Base-by-base conservation (phyloP, 2,329 filamentous ascomycete species). In the Fusarium gaditjirri region DNA sequence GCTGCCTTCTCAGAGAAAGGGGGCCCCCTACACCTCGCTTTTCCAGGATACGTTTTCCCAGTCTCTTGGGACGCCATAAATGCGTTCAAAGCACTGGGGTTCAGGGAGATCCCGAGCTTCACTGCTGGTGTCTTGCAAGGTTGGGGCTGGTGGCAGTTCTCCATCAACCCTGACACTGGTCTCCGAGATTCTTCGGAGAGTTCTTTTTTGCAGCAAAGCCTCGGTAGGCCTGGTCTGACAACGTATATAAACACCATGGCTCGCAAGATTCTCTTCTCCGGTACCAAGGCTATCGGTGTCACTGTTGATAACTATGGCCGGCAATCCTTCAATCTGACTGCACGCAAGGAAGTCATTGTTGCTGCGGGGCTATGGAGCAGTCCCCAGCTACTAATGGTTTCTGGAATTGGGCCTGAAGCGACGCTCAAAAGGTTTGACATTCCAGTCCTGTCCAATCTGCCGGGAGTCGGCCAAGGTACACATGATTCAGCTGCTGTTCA, bases 121-220 rank as follows among this genome's bases (percentile, higher is more conserved):
- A 63, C 60, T 23, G 42, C 60, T 39, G 60, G 60, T 35, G 54
- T 50, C 16, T 43, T 63, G 16, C 60, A 59, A 27, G 55, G 55
- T 14, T 63, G 60, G 60, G 60, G 60, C 8, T 63, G 54, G 60
- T 63, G 60, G 60, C 60, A 63, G 25, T 63, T 63, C 38, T 63
- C 60, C 27, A 63, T 63, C 23, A 63, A 63, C 35, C 60, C 60
- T 11, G 53, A 63, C 3, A 63, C 60, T 21, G 53, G 60, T 8
- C 60, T 63, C 19, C 60, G 60, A 10, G 60, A 63, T 21, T 63
- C 60, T 27, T 63, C 54, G 2, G 54, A 57, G 39, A 57, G 54
- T 29, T 57, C 54, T 1, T 57, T 57, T 23, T 3, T 49, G 11
- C 54, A 57, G 6, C 29, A 57, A 47, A 49, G 23, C 16, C 41